phyloP scores from a whole-genome alignment of 805 yeast species.

The Ogataea allantospora region DNA sequence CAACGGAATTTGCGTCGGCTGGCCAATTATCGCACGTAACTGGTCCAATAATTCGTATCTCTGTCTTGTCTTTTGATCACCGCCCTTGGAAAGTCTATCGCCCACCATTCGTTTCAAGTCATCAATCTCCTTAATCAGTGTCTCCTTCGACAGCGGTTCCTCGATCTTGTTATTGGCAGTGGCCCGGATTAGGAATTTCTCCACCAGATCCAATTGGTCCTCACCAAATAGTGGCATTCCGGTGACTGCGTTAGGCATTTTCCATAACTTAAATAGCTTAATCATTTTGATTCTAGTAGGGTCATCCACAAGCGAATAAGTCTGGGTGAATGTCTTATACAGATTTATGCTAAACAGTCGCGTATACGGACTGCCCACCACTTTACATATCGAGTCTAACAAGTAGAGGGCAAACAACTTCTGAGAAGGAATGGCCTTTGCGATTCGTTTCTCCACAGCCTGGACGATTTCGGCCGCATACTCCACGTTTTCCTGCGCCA shows the following conservation, averaged over 20 bases:
- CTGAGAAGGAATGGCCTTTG: conserved; percentile 75
- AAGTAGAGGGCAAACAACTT: conserved; percentile 83
- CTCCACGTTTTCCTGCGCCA: conserved; percentile 81
- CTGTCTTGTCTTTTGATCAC: conserved; percentile 42
- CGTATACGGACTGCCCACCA: conserved; percentile 89
- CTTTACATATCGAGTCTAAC: conserved; percentile 88
- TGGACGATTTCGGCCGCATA: conserved; percentile 75
- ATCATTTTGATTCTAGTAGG: conserved; percentile 69
- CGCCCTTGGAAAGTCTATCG: conserved; percentile 34
- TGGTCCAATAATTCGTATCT: conserved; percentile 45
- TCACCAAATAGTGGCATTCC: conserved; percentile 69
- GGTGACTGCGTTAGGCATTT: conserved; percentile 58
- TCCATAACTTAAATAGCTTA: conserved; percentile 87
- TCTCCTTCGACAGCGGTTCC: conserved; percentile 17
- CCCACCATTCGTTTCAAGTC: conserved; percentile 44
- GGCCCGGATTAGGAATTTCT: conserved; percentile 64
- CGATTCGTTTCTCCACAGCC: conserved; percentile 72
- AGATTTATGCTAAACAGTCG: conserved; percentile 67
- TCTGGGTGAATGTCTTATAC: conserved; percentile 66
- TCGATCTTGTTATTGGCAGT: conserved; percentile 38
- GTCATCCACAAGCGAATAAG: conserved; percentile 78
- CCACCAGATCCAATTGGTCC: conserved; percentile 69
- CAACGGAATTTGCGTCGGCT: conserved; percentile 27
- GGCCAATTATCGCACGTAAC: conserved; percentile 39
- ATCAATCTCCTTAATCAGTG: conserved; percentile 32